Conservation (phyloP, 1,284 basidiomycete genomes). For the Veloboletus limbatus region DNA sequence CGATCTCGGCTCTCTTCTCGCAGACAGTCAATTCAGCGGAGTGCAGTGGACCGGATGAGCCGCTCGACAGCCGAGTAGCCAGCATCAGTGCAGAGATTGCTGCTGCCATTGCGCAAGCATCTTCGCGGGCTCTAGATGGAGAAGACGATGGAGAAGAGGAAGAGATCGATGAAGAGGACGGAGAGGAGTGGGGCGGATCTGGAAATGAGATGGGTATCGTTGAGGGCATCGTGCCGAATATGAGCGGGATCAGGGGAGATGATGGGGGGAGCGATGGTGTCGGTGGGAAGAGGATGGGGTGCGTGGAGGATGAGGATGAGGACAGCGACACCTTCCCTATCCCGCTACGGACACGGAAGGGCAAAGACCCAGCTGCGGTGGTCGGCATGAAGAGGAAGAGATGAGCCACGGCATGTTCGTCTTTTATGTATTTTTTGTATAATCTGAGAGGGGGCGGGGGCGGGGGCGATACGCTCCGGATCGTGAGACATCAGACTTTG, state of each 20-base stretch:
- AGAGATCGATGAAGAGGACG: conserved; percentile 41
- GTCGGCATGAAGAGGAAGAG: conserved; percentile 62
- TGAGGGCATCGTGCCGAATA: conserved; percentile 53
- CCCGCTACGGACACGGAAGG: conserved; percentile 59
- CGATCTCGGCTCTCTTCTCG: conserved; percentile 61
- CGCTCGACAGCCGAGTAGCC: conserved; percentile 59
- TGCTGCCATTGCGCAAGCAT: conserved; percentile 66
- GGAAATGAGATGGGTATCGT: conserved; percentile 46
- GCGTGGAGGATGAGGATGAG: conserved; percentile 45
- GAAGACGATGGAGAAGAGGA: conserved; percentile 46
- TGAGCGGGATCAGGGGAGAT: conserved; percentile 53
- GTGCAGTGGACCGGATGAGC: conserved; percentile 36
- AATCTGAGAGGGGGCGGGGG: too few species aligned
- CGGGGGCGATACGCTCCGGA: conserved; percentile 24
- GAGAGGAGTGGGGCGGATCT: conserved; percentile 43
- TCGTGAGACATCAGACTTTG: conserved; percentile 23
- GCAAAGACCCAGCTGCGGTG: conserved; percentile 47
- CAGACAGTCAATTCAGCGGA: conserved; percentile 39
- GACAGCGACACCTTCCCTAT: conserved; percentile 64
- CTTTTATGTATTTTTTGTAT: conserved; percentile 13
- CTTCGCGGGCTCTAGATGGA: conserved; percentile 49
- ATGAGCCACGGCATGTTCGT: conserved; percentile 30
- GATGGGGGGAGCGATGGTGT: conserved; percentile 32
- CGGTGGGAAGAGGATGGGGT: conserved; percentile 13
- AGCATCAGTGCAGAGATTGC: conserved; percentile 73